These are phyloP conservation scores for Neonectria magnoliae DNA, from an alignment of 2,329 filamentous ascomycete genomes.

Conservation along the genomic window DNA sequence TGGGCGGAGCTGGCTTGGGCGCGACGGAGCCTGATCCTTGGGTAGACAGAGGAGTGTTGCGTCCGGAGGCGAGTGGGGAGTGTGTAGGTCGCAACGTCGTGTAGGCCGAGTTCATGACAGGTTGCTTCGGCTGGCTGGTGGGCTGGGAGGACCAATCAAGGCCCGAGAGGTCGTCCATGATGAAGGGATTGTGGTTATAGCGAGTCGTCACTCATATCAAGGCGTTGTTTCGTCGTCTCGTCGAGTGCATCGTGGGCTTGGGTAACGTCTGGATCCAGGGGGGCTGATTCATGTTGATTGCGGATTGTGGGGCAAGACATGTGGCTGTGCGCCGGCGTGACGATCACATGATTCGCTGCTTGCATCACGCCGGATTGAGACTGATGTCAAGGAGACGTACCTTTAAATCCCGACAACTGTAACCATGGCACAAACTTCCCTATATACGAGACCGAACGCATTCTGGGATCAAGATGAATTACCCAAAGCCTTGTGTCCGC, in stretches of 20 bases:
- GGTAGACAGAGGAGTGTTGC: conserved; percentile 65
- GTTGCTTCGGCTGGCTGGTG: conserved; percentile 46
- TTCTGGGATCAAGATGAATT: too few species aligned
- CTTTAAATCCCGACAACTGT: too few species aligned
- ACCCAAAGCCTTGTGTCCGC: too few species aligned
- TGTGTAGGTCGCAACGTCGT: conserved; percentile 65
- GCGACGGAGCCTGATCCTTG: conserved; percentile 56
- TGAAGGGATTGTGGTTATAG: conserved; percentile 38
- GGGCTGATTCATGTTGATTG: conserved; percentile 28
- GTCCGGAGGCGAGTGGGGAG: conserved; percentile 64
- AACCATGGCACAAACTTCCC: too few species aligned
- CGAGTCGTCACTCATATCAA: conserved; percentile 41
- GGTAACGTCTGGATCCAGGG: conserved; percentile 31
- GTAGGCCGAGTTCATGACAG: conserved; percentile 58
- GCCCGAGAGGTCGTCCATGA: conserved; percentile 71
- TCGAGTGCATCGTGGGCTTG: conserved; percentile 25
- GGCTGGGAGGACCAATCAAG: conserved; percentile 67
- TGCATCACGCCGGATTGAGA: not conserved
- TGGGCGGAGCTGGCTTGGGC: conserved; percentile 58
- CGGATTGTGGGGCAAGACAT: conserved; percentile 29
- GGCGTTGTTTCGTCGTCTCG: conserved; percentile 34
- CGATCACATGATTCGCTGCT: conserved; percentile 17
- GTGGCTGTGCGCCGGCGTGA: conserved; percentile 29
- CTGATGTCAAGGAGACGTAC: too few species aligned
- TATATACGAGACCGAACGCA: too few species aligned